phyloP scores from a whole-genome alignment of 1,284 basidiomycete genomes.

The Papiliotrema terrestris region DNA sequence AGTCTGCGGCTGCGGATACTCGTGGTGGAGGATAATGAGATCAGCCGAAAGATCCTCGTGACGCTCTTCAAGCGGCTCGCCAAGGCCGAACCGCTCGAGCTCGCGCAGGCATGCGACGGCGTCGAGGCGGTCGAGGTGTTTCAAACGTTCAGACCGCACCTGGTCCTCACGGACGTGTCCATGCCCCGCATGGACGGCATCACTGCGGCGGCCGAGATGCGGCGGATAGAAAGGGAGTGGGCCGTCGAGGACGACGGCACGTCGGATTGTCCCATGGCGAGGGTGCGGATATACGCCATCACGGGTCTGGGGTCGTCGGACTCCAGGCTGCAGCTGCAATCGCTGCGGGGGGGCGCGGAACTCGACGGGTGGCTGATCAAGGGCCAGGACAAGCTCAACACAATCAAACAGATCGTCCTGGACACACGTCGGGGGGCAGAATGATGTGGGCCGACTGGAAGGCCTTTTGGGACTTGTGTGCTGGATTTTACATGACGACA shows the following conservation, averaged over 20 bases:
- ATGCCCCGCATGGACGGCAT: slow-evolving; percentile 34
- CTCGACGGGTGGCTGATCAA: slow-evolving; percentile 37
- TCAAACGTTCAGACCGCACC: slow-evolving; percentile 15
- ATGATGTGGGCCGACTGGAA: too few species aligned
- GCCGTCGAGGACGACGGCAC: background rate
- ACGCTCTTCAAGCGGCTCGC: slow-evolving; percentile 7
- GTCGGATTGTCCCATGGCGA: background rate
- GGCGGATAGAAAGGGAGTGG: slow-evolving; percentile 13
- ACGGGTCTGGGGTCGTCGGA: slow-evolving; percentile 34
- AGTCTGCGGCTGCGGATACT: slow-evolving; percentile 14
- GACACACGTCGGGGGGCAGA: background rate
- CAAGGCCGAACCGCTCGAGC: slow-evolving; percentile 8
- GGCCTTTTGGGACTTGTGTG: too few species aligned
- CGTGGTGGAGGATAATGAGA: slow-evolving; percentile 27
- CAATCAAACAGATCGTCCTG: slow-evolving; percentile 18
- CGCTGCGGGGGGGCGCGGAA: slow-evolving; percentile 18
- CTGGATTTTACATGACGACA: too few species aligned
- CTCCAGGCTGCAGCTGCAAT: slow-evolving; percentile 19
- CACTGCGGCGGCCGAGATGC: slow-evolving; percentile 22
- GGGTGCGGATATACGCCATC: slow-evolving; percentile 24
- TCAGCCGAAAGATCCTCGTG: slow-evolving; percentile 21
- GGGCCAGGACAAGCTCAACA: slow-evolving; percentile 22
- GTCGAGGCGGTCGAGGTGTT: slow-evolving; percentile 21
- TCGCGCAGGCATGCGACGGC: slow-evolving; percentile 21
- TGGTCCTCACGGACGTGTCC: slow-evolving; percentile 30